Percentiles rank a stretch among this genome's conserved stretches.
Evolutionary conservation across 768 basidiomycete species (phyloP).

Genomic region (Russula compacta): DNA sequence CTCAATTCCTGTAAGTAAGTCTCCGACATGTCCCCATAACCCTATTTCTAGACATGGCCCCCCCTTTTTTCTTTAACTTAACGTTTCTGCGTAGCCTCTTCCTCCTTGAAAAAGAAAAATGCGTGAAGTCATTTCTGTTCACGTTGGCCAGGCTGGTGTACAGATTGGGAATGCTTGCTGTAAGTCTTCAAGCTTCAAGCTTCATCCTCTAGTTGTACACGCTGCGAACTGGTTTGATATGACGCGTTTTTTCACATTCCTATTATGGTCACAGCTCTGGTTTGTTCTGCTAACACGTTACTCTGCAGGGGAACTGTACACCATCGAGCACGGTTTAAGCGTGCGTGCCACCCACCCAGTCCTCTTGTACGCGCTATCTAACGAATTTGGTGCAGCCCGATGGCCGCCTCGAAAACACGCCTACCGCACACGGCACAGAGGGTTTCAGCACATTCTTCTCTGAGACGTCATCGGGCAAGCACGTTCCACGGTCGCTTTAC

Average conservation of each 20-base stretch:
- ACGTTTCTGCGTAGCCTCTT: slow-evolving; percentile 9
- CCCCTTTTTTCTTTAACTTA: too few species aligned
- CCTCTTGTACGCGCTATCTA: neutral
- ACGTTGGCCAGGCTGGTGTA: slow-evolving; percentile 98
- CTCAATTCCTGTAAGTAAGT: slow-evolving; percentile 21
- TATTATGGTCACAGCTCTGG: neutral
- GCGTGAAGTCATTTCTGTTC: slow-evolving; percentile 97
- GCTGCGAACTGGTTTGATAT: slow-evolving; percentile 18
- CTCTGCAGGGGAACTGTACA: slow-evolving; percentile 89
- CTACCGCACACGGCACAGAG: slow-evolving; percentile 66
- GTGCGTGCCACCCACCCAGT: slow-evolving; percentile 41
- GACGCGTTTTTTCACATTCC: neutral
- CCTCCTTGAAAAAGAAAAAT: slow-evolving; percentile 34
- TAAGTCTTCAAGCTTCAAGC: slow-evolving; percentile 46
- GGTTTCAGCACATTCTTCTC: slow-evolving; percentile 99
- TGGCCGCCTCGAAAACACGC: slow-evolving; percentile 77
- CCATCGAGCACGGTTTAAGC: slow-evolving; percentile 95
- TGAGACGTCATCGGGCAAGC: slow-evolving; percentile 92
- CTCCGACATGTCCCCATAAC: slow-evolving; percentile 8
- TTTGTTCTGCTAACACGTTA: neutral
- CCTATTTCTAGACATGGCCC: neutral
- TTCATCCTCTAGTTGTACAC: neutral
- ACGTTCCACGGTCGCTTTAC: slow-evolving; percentile 96
- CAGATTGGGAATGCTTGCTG: slow-evolving; percentile 99
- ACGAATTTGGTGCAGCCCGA: slow-evolving; percentile 61